Evolutionary conservation across 2,329 filamentous ascomycete species (phyloP), one percentile per base, ranked within the genome.

Genomic region (Ophiosphaerella herpotricha): DNA sequence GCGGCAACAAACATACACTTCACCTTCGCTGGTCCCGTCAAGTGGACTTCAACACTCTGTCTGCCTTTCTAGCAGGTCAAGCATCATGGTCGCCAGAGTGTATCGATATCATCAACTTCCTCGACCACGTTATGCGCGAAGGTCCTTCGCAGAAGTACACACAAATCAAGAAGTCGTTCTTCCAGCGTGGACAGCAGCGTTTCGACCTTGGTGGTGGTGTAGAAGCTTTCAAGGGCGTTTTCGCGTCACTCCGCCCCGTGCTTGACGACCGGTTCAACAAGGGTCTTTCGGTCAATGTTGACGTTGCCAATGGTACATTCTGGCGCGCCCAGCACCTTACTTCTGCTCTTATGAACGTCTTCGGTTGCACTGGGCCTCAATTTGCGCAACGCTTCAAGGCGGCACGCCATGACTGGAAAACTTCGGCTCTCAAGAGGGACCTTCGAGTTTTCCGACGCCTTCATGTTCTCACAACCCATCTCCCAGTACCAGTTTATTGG

Each of bases 281-380:
- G 23, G 84, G 84, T 7, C 79, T 97, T 5, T 85, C 89, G 0
- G 77, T 99, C 68, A 97, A 97, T 61, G 85, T 96, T 9, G 93
- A 99, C 64, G 88, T 96, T 26, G 88, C 92, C 48, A 96, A 97
- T 67, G 89, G 90, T 0, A 89, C 89, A 11, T 99, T 99, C 76
- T 97, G 90, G 88, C 80, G 78, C 33, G 52, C 72, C 1, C 64
- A 70, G 34, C 56, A 59, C 18, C 61, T 74, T 7, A 54, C 52
- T n/a, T 68, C 72, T 26, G 70, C 74, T 79, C 32, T 62, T 5
- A 39, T 57, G 12, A 58, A 68, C 16, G 62, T 60, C 7, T 71
- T 72, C 42, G 60, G 60, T 43, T 62, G 61, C 14, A 57, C 48
- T 63, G 53, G 47, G 42, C 24, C 64, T 55, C 61, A 60, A 29